Evolutionary conservation across 164 flowering plant genomes (phyloP).

Genomic region (Santalum album): DNA sequence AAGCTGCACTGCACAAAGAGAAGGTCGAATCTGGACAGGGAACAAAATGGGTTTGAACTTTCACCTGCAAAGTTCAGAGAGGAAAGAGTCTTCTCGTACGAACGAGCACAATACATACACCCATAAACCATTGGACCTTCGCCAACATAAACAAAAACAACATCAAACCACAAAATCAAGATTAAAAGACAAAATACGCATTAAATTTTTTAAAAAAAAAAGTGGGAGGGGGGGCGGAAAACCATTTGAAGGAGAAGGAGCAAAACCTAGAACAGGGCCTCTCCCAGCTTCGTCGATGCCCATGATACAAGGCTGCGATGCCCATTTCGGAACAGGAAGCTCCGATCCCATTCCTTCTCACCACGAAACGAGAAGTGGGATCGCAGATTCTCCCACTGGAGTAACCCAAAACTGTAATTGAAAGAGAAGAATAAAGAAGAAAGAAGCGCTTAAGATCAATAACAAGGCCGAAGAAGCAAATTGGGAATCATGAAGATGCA

Average conservation of each 20-base stretch:
- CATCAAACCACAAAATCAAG: background rate
- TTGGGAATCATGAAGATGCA: no score
- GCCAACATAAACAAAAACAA: conserved; percentile 5
- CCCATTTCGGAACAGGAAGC: conserved; percentile 51
- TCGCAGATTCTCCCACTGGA: no score
- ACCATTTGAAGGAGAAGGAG: background rate
- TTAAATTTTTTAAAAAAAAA: background rate
- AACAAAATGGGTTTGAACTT: background rate
- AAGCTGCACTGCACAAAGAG: background rate
- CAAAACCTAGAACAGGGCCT: conserved; percentile 86
- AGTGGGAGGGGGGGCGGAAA: background rate
- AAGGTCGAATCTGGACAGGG: background rate
- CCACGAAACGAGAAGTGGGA: no score
- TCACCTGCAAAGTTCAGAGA: conserved; percentile 75
- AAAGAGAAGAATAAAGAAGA: no score
- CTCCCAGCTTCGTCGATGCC: conserved; percentile 99
- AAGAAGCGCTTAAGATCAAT: no score
- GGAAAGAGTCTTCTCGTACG: conserved; percentile 65
- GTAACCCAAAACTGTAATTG: no score
- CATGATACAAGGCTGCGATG: conserved; percentile 83
- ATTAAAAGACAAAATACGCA: no score
- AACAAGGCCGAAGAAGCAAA: no score
- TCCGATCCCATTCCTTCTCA: conserved; percentile 25
- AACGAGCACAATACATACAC: conserved; percentile 76
- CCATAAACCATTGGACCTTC: conserved; percentile 97